phyloP scores from a whole-genome alignment of 23 red algal species.

The Gracilaria caudata region DNA sequence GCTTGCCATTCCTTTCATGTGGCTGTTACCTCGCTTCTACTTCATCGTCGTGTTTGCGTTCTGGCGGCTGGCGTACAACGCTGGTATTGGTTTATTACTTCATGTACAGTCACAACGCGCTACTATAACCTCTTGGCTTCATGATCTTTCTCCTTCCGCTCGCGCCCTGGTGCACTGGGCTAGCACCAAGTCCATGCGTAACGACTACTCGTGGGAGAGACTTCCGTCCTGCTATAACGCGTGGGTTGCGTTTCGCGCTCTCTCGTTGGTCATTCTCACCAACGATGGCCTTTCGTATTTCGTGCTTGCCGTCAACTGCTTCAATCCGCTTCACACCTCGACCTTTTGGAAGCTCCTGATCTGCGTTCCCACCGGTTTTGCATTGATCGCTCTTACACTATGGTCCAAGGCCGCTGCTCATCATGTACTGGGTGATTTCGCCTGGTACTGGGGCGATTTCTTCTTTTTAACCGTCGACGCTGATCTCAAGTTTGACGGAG shows the following conservation, averaged over 20 bases:
- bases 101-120: constrained; percentile 54
- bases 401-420: constrained; percentile 91
- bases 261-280: constrained; percentile 87
- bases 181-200: constrained; percentile 34
- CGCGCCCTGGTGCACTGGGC: constrained; percentile 33
- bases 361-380: constrained; percentile 53
- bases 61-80: constrained; percentile 93
- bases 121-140: constrained; percentile 61
- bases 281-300: constrained; percentile 96
- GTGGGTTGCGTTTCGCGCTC: constrained; percentile 89
- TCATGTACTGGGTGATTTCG: constrained; percentile 90
- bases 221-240: constrained; percentile 77
- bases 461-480: constrained; percentile 93
- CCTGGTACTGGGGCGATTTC: constrained; percentile 99
- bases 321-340: constrained; percentile 53
- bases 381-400: constrained; percentile 70
- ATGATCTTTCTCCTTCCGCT: constrained; percentile 36
- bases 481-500: constrained; percentile 91
- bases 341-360: constrained; percentile 22
- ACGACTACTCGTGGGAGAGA: constrained; percentile 52
- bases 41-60: constrained; percentile 80
- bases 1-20: constrained; percentile 20
- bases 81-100: constrained; percentile 79
- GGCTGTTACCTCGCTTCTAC: constrained; percentile 38
- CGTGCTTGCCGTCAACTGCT: constrained; percentile 64